Evolutionary conservation across 768 basidiomycete species (phyloP), one percentile per base, ranked within the genome.

Genomic region (Pilatotrama ljubarskyi): DNA sequence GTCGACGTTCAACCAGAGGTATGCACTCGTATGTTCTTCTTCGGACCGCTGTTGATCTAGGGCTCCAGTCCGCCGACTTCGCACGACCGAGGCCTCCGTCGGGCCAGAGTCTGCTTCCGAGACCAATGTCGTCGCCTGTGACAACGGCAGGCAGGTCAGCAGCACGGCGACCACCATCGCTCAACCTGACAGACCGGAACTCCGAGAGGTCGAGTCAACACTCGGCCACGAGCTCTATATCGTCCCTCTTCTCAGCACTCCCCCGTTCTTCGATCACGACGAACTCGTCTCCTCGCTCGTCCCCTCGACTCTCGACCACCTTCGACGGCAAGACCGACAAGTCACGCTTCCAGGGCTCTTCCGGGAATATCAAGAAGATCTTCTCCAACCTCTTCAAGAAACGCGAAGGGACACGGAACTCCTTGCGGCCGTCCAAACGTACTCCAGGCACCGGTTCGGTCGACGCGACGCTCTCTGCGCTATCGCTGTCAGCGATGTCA

Each of bases 341-440:
- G 36, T 22, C 52, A 1, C 52, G 56, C 18, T 63, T 63, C 52
- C 61, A 47, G 14, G 26, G 46, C 4, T 40, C 61, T 2, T 58
- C 61, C 10, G 61, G 56, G 20, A 63, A 63, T 46, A 25, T 63
- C 47, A 63, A 63, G 56, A 58, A 58, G 52, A 58, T 63, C 52
- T 63, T 63, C 52, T 43, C 61, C 38, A 63, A 63, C 46, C 52
- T 63, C 3, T 63, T 63, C 46, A 63, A 63, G 55, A 58, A 58
- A 13, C 57, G 57, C 24, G 61, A 63, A 11, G 48, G 53, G 11
- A 9, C 35, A 22, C 48, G 47, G n/a, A 49, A 24, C 40, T 60
- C 59, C 3, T 3, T 54, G 20, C 55, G 61, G 17, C 29, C 55
- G 3, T 63, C 35, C 5, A 54, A 48, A 20, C 56, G 61, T 8